Conservation (phyloP, 306 rosid genomes). For the Heteromeles arbutifolia region DNA sequence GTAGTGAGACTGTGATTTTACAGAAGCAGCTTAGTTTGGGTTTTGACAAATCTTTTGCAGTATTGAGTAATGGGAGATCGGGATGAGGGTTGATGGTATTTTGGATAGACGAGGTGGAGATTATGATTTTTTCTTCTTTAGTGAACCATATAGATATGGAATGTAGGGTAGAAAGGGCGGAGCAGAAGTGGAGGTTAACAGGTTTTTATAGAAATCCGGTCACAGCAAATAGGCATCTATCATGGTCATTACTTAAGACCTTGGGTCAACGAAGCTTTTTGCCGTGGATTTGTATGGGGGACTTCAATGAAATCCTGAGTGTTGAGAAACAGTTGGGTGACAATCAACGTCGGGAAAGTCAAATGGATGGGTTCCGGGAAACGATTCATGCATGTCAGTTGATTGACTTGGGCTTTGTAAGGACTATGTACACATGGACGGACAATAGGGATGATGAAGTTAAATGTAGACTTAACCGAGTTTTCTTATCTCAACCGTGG, state of each 20-base stretch:
- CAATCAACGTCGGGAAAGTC: background rate
- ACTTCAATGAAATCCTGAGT: too few species aligned
- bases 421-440: background rate
- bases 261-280: too few species aligned
- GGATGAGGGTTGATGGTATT: background rate
- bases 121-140: too few species aligned
- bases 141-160: background rate
- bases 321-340: rapidly evolving
- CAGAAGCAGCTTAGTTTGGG: background rate
- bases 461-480: background rate
- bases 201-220: background rate
- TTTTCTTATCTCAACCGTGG: background rate
- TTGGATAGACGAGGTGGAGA: background rate
- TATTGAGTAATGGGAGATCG: background rate
- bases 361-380: background rate
- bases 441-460: background rate
- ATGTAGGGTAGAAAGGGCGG: background rate
- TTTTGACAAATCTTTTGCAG: too few species aligned
- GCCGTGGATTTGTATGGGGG: background rate
- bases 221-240: background rate
- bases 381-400: background rate
- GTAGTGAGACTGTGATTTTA: background rate
- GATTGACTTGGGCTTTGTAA: background rate
- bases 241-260: background rate
- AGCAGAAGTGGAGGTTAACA: too few species aligned